Base-by-base conservation (phyloP, 768 basidiomycete genomes). In the Hortiboletus campestris region DNA sequence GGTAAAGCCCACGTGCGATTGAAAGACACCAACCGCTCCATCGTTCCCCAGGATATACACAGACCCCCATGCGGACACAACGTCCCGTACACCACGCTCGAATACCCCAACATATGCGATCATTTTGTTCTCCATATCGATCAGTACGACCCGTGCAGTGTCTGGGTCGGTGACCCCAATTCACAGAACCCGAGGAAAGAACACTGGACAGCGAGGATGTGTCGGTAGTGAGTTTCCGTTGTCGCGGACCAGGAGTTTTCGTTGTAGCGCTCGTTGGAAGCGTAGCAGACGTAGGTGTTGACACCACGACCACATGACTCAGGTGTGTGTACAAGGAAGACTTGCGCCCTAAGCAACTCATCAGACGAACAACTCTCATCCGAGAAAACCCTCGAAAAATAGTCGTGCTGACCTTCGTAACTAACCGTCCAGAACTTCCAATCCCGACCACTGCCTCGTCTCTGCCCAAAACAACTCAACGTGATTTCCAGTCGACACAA, bases 371-470 rank as follows among this genome's bases (percentile, higher is more conserved):
- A 3, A 16, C 20, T 28, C 40, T 32, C 19, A 25, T 13, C 25
- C 14, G 13, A 38, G 19, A 19, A 19, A 6, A 19, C 17, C 31
- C 2, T 16, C 8, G n/a, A 22, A 29, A 20, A 19, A 20, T 6
- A 13, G 9, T 31, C n/a, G 1, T 28, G 53, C 71, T 48, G 52
- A 89, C 95, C 96, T 78, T 98, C 97, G 65, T 94, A 93, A 1
- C 94, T 94, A 91, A 88, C 55, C 94, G 76, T 5, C 90, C 92
- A 17, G 94, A 91, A 0, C 82, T 80, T 1, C 87, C 85, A 64
- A 91, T 94, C 9, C 89, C 77, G 63, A 95, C 95, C 22, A 98
- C 86, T 4, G 94, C 95, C 64, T 98, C 97, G 44, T 97, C 91
- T 54, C 90, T 74, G 0, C 94, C 96, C 2, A 98, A 81, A 13